Conservation (phyloP, 768 basidiomycete species). For the Amanita inopinata region DNA sequence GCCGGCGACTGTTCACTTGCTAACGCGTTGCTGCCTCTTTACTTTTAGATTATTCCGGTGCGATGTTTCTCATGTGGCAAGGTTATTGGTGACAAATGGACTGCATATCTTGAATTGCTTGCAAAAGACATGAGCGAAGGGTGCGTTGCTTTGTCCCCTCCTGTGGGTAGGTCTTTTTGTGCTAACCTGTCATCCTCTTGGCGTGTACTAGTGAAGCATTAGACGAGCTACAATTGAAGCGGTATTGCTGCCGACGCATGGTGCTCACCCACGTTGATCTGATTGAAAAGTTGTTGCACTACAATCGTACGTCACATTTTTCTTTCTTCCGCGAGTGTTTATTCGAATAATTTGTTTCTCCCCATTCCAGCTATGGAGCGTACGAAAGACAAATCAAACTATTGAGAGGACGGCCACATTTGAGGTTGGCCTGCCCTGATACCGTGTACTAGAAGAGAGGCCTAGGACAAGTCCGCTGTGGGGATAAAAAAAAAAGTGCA, state of each 20-base stretch:
- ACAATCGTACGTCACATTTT: constrained; percentile 65
- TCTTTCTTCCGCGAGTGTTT: not conserved
- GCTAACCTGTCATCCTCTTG: not conserved
- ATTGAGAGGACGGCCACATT: constrained; percentile 6
- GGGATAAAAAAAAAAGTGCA: too few species aligned
- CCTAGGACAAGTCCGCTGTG: too few species aligned
- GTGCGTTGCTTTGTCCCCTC: constrained; percentile 34
- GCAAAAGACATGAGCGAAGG: constrained; percentile 81
- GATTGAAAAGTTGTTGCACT: constrained; percentile 93
- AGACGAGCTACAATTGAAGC: constrained; percentile 74
- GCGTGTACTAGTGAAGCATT: not conserved
- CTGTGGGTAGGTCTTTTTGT: not conserved
- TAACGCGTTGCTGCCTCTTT: too few species aligned
- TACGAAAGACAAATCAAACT: constrained; percentile 31
- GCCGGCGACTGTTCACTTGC: too few species aligned
- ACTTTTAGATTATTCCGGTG: constrained; percentile 81
- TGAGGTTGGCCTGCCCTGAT: not conserved
- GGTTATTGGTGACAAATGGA: constrained; percentile 96
- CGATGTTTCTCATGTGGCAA: constrained; percentile 96
- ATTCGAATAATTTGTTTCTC: not conserved
- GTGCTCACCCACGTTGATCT: constrained; percentile 95
- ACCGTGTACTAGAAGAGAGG: not conserved
- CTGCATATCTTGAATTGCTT: constrained; percentile 72
- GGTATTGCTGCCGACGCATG: constrained; percentile 97
- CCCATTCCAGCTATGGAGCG: constrained; percentile 43